phyloP scores from a whole-genome alignment of 2,329 filamentous ascomycete species.

The Fusarium newnesense region DNA sequence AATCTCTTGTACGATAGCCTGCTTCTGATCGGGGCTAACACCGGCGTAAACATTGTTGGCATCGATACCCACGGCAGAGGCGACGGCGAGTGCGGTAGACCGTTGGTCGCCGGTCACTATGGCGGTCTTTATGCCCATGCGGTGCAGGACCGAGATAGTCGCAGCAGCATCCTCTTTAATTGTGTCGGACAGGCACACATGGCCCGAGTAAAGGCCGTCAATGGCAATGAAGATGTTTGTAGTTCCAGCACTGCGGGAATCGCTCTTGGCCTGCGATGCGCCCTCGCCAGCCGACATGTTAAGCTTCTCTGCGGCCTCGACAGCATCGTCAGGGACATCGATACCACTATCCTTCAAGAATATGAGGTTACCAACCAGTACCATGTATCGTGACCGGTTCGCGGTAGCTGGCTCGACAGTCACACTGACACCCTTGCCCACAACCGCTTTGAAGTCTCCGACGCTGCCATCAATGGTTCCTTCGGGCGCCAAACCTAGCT shows the following conservation, averaged over 20 bases:
- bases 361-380: conserved; percentile 82
- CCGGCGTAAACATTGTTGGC: conserved; percentile 81
- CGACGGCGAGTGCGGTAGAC: conserved; percentile 85
- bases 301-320: conserved; percentile 70
- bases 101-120: conserved; percentile 95
- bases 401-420: conserved; percentile 79
- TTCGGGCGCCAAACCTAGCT: conserved; percentile 78
- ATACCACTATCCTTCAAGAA: conserved; percentile 80
- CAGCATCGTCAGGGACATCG: conserved; percentile 69
- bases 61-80: conserved; percentile 82
- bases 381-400: conserved; percentile 76
- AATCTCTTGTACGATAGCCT: conserved; percentile 81
- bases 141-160: conserved; percentile 81
- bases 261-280: neutral
- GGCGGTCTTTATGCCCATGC: conserved; percentile 86
- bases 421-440: conserved; percentile 88
- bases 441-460: conserved; percentile 83
- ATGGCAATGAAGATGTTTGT: conserved; percentile 94
- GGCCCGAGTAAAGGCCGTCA: conserved; percentile 81
- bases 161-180: conserved; percentile 89
- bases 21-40: conserved; percentile 90
- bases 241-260: conserved; percentile 70
- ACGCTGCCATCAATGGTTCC: conserved; percentile 85
- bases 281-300: conserved; percentile 54
- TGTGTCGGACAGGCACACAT: conserved; percentile 85